A percentile compares a stretch with the other conserved stretches of the same genome.
phyloP scores from a whole-genome alignment of 148 eudicot genomes.

The Gaultheria prostrata region DNA sequence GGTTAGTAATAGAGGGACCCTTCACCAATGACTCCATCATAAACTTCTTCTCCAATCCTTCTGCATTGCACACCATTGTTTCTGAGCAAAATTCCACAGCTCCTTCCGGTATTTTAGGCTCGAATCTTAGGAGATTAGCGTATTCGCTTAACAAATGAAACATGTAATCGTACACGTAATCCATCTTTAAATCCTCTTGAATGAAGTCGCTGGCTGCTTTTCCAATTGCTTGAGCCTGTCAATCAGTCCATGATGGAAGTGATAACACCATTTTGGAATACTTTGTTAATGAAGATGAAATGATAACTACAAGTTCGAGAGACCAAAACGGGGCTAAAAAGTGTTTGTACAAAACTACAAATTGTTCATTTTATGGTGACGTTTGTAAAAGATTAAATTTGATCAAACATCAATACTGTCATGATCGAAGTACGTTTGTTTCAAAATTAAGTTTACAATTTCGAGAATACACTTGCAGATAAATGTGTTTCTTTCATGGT shows the following conservation, averaged over 20 bases:
- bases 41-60: constrained; percentile 23
- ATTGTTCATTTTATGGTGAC: too few relatives aligned
- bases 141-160: constrained; percentile 28
- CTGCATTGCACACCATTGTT: constrained; percentile 25
- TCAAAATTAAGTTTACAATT: too few relatives aligned
- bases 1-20: constrained; percentile 16
- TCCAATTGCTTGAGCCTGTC: constrained; percentile 27
- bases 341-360: not conserved
- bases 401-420: too few relatives aligned
- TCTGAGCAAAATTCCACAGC: constrained; percentile 27
- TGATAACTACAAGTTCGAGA: not conserved
- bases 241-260: not conserved
- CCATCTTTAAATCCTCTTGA: constrained; percentile 24
- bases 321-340: not conserved
- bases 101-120: constrained; percentile 21
- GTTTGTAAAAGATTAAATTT: too few relatives aligned
- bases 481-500: not conserved
- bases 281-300: not conserved
- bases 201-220: constrained; percentile 27
- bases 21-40: constrained; percentile 25
- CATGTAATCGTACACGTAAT: constrained; percentile 25
- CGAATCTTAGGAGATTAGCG: constrained; percentile 27
- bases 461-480: too few relatives aligned
- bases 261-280: not conserved
- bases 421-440: not conserved